Evolutionary conservation across 345 rosid genomes (phyloP), one percentile per base, ranked within the genome.

Genomic region (Viola odorata): DNA sequence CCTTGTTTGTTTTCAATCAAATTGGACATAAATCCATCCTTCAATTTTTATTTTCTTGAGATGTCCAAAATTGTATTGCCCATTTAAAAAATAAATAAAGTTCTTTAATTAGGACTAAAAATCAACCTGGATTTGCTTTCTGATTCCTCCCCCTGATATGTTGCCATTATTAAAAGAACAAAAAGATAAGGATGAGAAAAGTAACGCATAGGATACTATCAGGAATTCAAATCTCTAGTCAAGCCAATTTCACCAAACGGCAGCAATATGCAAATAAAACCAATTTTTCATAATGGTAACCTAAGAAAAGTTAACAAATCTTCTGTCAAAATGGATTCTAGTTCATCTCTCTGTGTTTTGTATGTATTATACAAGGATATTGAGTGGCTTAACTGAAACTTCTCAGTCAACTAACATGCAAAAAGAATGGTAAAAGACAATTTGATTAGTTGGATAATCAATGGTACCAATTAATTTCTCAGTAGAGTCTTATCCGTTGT

Each of bases 1-100:
- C 68, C 66, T 65, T 71, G 1, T 65, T 37, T 23, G 41, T 23
- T 13, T 57, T n/a, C n/a, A n/a, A n/a, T 58, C 65, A 37, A 45
- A 5, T 6, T 45, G 48, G 45, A 45, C 41, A 63, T 55, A n/a
- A 52, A 58, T 45, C 8, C 12, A 8, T 8, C 12, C 5, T 45
- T 11, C 12, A 4, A 8, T 45, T n/a, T 45, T 11, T 4, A 45
- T 45, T 11, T 8, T 3, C 50, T 45, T 45, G 50, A 45, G 12
- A 11, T 45, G 8, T 45, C 50, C 45, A 8, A n/a, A n/a, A n/a
- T n/a, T n/a, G n/a, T n/a, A n/a, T n/a, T n/a, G n/a, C n/a, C n/a
- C n/a, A n/a, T n/a, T n/a, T n/a, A n/a, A n/a, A n/a, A n/a, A n/a
- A n/a, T n/a, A n/a, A n/a, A n/a, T n/a, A n/a, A n/a, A n/a, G n/a